phyloP scores from a whole-genome alignment of 495 filamentous ascomycete genomes.

The Neurospora sp. region DNA sequence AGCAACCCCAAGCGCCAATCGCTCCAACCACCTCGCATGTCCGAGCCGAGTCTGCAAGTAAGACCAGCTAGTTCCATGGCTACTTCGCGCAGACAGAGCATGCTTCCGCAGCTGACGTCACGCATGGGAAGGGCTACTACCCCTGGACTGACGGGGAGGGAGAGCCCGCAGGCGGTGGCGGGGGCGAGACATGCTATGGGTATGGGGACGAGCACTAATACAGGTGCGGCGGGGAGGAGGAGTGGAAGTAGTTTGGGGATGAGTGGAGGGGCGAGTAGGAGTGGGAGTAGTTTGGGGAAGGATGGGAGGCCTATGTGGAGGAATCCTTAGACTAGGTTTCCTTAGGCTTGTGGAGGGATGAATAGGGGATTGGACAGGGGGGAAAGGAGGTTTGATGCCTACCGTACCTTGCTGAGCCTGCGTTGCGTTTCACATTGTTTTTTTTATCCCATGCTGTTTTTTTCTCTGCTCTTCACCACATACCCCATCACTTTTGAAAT shows the following conservation, averaged over 20 bases:
- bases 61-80: conserved; percentile 41
- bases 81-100: conserved; percentile 28
- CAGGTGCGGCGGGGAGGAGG: background rate
- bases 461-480: background rate
- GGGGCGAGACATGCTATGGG: conserved; percentile 31
- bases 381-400: too few relatives aligned
- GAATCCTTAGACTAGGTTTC: background rate
- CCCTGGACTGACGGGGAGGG: conserved; percentile 18
- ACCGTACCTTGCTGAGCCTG: too few relatives aligned
- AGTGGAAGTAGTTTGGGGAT: background rate
- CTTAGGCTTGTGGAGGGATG: background rate
- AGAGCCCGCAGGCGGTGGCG: conserved; percentile 30
- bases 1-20: conserved; percentile 36
- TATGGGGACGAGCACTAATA: conserved; percentile 7
- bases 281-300: conserved; percentile 1
- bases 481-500: background rate
- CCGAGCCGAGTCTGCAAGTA: background rate
- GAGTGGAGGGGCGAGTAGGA: background rate
- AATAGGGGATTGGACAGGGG: too few relatives aligned
- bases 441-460: background rate
- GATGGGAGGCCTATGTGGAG: conserved; percentile 23
- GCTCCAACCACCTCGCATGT: conserved; percentile 30
- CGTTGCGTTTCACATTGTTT: background rate
- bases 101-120: conserved; percentile 38
- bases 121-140: background rate